Base-by-base conservation (phyloP, 2,329 filamentous ascomycete species). In the Nigrograna mackinnonii region DNA sequence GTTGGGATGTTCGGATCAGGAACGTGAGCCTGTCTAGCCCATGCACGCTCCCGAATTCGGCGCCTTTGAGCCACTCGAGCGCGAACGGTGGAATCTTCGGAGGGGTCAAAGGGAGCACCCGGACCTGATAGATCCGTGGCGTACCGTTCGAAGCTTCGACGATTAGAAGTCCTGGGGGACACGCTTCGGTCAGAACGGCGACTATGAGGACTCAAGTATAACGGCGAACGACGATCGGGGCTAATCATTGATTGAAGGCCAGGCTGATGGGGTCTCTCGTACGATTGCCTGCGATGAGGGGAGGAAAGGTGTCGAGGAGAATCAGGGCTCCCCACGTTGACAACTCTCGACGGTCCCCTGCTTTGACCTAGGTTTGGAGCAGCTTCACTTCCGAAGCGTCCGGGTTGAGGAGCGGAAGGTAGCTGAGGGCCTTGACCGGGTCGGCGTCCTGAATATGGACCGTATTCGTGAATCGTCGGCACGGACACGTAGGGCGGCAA, bases 111-210 rank as follows among this genome's bases (percentile, higher is more conserved):
- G 19, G 53, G 56, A 20, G 41, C 55, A 45, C 46, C 57, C 9
- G 54, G 50, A 6, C 41, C 44, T 16, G 47, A 44, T 9, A 59
- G 38, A 49, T 67, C 63, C 13, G 49, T 50, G 5, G 58, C 54
- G 30, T 64, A 67, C 16, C 54, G 49, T 20, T 64, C 60, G 32
- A 53, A 66, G 46, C 45, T 62, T n/a, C 64, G 58, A 30, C 64
- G 60, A 34, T 55, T 51, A n/a, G 62, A 58, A 14, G 54, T 58
- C 24, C 58, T 55, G 4, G 58, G 62, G 36, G 60, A 63, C 5
- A 49, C 44, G 35, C 54, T 61, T 13, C 53, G 54, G 22, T 61
- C 55, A 38, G 57, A 52, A 20, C 54, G 56, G 17, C 54, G 58
- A 30, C 39, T 39, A 22, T 56, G 55, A 5, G 45, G 26, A 22